Evolutionary conservation across 192 early-diverging fungal genomes (phyloP), one percentile per base, ranked within the genome.

Genomic region (Gorgonomyces haynaldii): DNA sequence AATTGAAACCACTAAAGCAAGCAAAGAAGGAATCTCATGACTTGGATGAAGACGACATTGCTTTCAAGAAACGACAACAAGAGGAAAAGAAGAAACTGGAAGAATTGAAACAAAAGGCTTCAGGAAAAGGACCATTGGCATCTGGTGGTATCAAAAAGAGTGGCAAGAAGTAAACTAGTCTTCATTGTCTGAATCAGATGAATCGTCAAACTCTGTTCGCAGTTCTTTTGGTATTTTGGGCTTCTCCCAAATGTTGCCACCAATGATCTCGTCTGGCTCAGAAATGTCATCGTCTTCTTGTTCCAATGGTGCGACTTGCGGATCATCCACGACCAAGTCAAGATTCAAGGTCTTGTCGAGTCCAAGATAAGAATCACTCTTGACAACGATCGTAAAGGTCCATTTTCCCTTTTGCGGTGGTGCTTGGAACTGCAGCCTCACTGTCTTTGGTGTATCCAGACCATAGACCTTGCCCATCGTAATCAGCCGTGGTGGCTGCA

Each of bases 231-330:
- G 13, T 37, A 27, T 42, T 23, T 36, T 39, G 21, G 20, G 54
- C 37, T 10, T 26, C 43, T 15, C 37, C 15, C 35, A 32, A 16
- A 2, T 38, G 2, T 44, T 23, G 0, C 2, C 43, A 37, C 44
- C 51, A 13, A 84, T 84, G 63, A 95, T 89, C 41, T 92, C 90
- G 42, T 93, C 95, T 25, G 92, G 91, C 53, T 96, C 95, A 13
- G 88, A 90, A 44, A 96, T 96, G 43, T 90, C 85, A 56, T 95
- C 92, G 29, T 93, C 89, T 3, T 89, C 84, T 3, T 81, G 67
- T 45, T 79, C 78, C n/a, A 74, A 58, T 22, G 90, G 84, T 25
- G 86, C 74, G 22, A 70, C 72, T 7, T 86, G 66, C 3, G 79
- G 70, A 37, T 83, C 5, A 10, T 19, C 21, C 19, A 22, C 25